Evolutionary conservation across 2,329 filamentous ascomycete genomes (phyloP).

Genomic region (Alternaria arbusti): DNA sequence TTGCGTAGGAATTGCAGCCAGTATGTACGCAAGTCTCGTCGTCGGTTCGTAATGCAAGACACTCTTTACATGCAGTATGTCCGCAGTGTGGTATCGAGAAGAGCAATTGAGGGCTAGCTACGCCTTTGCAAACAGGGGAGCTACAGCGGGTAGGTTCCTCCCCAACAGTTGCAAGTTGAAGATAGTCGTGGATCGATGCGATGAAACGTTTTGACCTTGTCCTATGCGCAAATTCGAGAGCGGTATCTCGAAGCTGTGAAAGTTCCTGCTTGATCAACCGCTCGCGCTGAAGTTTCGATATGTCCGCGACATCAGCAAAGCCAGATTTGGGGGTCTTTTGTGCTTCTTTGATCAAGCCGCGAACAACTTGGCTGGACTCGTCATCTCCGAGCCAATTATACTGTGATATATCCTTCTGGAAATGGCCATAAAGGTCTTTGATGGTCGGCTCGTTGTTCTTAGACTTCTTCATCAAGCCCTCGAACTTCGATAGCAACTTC

Average conservation of each 20-base stretch:
- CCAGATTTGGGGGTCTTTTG: conserved; percentile 4
- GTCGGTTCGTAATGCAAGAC: conserved; percentile 28
- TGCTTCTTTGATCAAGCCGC: conserved; percentile 13
- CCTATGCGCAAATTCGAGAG: conserved; percentile 25
- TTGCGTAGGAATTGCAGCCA: conserved; percentile 26
- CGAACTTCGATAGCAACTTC: conserved; percentile 21
- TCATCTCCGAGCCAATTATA: conserved; percentile 33
- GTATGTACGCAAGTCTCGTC: conserved; percentile 28
- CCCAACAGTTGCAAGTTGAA: conserved; percentile 4
- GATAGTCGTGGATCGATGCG: conserved; percentile 15
- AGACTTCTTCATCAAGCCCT: conserved; percentile 15
- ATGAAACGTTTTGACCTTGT: conserved; percentile 35
- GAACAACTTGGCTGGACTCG: conserved; percentile 14
- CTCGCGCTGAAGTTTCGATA: conserved; percentile 2
- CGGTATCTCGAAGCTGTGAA: conserved; percentile 24
- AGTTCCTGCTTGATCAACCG: conserved; percentile 20
- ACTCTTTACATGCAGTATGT: conserved; percentile 32
- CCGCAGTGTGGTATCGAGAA: conserved; percentile 27
- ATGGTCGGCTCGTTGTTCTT: not conserved
- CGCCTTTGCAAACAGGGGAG: too few species aligned
- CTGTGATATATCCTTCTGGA: conserved; percentile 23
- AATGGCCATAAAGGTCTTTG: conserved; percentile 21
- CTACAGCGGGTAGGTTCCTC: not conserved
- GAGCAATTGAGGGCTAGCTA: too few species aligned
- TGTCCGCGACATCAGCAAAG: conserved; percentile 8